Base-by-base conservation (phyloP, 2,329 filamentous ascomycete genomes). In the Clonostachys solani region DNA sequence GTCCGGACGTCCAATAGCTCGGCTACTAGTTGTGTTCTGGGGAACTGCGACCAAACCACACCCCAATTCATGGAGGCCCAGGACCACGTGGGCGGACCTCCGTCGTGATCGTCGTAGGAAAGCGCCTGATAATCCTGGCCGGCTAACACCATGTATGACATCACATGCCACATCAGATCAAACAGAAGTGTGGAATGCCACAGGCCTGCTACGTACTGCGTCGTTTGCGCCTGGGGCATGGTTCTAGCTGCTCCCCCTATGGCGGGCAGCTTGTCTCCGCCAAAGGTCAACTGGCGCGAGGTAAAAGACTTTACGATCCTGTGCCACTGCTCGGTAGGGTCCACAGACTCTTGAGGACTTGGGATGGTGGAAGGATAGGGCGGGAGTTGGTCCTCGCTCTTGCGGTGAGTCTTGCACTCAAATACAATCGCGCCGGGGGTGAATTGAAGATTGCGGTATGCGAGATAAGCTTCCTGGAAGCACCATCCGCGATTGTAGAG, bases 381-480 rank as follows among this genome's bases (percentile, higher is more conserved):
- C 36, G 17, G 15, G 36, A 18, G 15, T 4, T 18, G 36, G 36
- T 38, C 36, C 17, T 38, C 36, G 36, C 36, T n/a, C 15, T 12
- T 18, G 15, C 15, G 36, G 7, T 38, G 36, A 38, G 17, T 18
- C 15, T n/a, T 18, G 42, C 42, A 43, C 12, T 43, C 16, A n/a
- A 23, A 43, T 12, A 46, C 33, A 6, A 50, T 29, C 17, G 40
- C 29, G 33, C 34, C 43, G 16, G 12, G 7, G 9, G 42, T 40
- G 19, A 50, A 50, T 43, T 48, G 41, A 4, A 50, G 23, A 15
- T 16, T 18, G n/a, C 50, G 50, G 12, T 33, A 40, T 10, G 50
- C 48, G 15, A 52, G 44, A 17, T n/a, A 36, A 15, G 43, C 45
- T 38, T 52, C 50, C 29, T 52, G 50, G 18, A 47, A 42, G 10